These are phyloP conservation scores for Cladosporium cucumerinum DNA, from an alignment of 2,329 filamentous ascomycete genomes.

Conservation along the genomic window DNA sequence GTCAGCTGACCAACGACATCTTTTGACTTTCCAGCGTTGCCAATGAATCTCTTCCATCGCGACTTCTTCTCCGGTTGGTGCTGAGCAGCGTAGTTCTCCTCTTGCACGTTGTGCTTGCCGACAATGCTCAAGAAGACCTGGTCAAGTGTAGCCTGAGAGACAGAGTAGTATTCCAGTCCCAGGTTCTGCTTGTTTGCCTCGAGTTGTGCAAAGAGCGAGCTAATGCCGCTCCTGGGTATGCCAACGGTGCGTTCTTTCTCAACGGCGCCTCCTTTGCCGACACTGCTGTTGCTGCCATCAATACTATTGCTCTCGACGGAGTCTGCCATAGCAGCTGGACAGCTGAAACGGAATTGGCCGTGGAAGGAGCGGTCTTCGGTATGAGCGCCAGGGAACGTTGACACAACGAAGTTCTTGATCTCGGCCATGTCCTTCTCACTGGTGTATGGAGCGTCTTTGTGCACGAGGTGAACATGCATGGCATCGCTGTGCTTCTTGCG, in stretches of 20 bases:
- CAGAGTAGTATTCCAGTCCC: slow-evolving; percentile 80
- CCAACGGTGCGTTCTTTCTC: slow-evolving; percentile 14
- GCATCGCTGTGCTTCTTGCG: slow-evolving; percentile 72
- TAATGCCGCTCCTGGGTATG: slow-evolving; percentile 49
- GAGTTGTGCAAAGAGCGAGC: slow-evolving; percentile 66
- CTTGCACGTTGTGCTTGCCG: slow-evolving; percentile 70
- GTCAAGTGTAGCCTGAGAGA: slow-evolving; percentile 81
- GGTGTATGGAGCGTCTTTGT: slow-evolving; percentile 70
- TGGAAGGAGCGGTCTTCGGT: slow-evolving; percentile 75
- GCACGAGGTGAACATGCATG: slow-evolving; percentile 78
- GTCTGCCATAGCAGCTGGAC: slow-evolving; percentile 45
- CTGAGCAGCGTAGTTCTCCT: slow-evolving; percentile 53
- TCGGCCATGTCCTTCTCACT: slow-evolving; percentile 62
- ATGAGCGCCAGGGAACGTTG: slow-evolving; percentile 60
- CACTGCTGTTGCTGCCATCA: slow-evolving; percentile 18
- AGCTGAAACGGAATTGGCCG: slow-evolving; percentile 81
- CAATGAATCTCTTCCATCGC: not conserved
- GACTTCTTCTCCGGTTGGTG: slow-evolving; percentile 14
- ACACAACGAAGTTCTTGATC: slow-evolving; percentile 64
- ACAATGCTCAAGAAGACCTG: slow-evolving; percentile 89
- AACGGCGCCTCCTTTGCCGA: slow-evolving; percentile 18
- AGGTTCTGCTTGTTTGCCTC: slow-evolving; percentile 67
- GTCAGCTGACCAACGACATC: not conserved
- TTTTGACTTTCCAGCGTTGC: not conserved
- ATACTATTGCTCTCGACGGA: slow-evolving; percentile 30